A percentile compares a stretch with the other conserved stretches of the same genome.
These are phyloP conservation scores for Piromyces finnis DNA, from an alignment of 192 early-diverging fungal species.

Conservation along the genomic window DNA sequence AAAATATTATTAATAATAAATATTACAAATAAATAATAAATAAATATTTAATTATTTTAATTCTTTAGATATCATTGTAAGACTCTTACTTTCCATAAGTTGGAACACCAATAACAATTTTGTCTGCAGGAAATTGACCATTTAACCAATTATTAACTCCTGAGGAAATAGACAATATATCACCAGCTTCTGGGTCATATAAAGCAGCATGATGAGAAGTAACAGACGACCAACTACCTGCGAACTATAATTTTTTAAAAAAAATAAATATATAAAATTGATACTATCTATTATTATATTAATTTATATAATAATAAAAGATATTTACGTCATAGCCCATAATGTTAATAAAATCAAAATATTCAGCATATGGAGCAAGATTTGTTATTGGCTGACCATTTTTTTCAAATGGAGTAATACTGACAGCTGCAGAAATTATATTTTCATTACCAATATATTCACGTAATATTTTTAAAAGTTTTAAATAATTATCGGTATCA, in stretches of 20 bases:
- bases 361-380: slow-evolving; percentile 31
- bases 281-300: neutral
- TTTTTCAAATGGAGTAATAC: slow-evolving; percentile 38
- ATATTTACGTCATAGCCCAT: slow-evolving; percentile 50
- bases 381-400: slow-evolving; percentile 22
- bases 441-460: slow-evolving; percentile 8
- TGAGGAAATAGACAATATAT: neutral
- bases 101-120: neutral
- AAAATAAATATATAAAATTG: too few relatives aligned
- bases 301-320: neutral
- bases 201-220: neutral
- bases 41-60: too few relatives aligned
- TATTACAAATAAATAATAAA: too few relatives aligned
- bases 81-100: neutral
- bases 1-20: too few relatives aligned
- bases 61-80: too few relatives aligned
- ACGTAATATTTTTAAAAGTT: slow-evolving; percentile 37
- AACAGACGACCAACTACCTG: neutral
- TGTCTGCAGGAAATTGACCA: neutral
- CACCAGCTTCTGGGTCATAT: neutral
- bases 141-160: neutral
- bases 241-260: neutral
- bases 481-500: slow-evolving; percentile 42
- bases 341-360: slow-evolving; percentile 43
- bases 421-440: slow-evolving; percentile 40